Evolutionary conservation across 306 rosid genomes (phyloP), one percentile per base, ranked within the genome.

Genomic region (Cicer pinnatifidum): DNA sequence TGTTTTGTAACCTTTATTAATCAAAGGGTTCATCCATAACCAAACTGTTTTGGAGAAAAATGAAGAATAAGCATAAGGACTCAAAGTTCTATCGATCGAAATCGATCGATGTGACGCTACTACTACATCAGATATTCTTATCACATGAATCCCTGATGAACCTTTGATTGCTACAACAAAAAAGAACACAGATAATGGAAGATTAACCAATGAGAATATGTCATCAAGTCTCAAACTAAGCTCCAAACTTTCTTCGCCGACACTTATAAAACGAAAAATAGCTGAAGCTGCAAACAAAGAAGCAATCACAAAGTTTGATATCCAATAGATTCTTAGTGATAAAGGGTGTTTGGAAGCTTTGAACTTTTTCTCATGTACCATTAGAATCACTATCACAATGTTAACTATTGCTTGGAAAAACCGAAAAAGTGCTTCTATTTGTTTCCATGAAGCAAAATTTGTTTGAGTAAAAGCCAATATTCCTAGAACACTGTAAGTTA

Each of bases 11-110:
- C 87, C 84, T 78, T 10, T 80, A 9, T 6, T 73, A 5, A 80
- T 38, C 45, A 84, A 28, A 67, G 87, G 85, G 72, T 84, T 84
- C 75, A 84, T 80, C 87, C 87, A 84, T 69, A 46, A 64, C 85
- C 87, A 84, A 40, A 56, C 8, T 19, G 46, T 13, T 67, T 78
- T 84, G 15, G 84, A 84, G 1, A 72, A 35, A 72, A 77, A 47
- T 4, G 87, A 80, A 12, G 84, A 61, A 38, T 28, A 0, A 4
- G 78, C 84, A 69, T 84, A 80, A 77, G 73, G 82, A 67, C 87
- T 80, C 82, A 53, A 56, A 62, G 8, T 76, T 35, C 71, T 47
- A 37, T 62, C 82, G 2, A 6, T 76, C 0, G 75, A 71, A 71
- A 72, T 43, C 54, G 53, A 39, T 4, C 46, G 72, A 80, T 41